Evolutionary conservation across 768 basidiomycete genomes (phyloP).

Genomic region (Lentinula boryana): DNA sequence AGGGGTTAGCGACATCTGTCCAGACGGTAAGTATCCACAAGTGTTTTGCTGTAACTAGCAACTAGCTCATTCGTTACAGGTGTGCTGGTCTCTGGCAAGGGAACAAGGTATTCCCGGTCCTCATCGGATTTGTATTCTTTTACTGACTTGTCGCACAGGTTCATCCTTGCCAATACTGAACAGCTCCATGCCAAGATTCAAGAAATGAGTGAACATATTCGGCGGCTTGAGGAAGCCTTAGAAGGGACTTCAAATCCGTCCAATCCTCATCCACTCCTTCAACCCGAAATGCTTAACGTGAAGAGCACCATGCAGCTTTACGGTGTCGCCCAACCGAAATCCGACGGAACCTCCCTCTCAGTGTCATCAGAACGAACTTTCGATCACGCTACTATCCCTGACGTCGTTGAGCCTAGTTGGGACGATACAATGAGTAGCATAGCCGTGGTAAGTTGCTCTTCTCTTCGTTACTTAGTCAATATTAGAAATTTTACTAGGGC

Average conservation of each 20-base stretch:
- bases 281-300: conserved; percentile 40
- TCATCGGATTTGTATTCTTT: conserved; percentile 2
- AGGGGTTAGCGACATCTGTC: conserved; percentile 62
- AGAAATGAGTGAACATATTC: conserved; percentile 62
- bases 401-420: neutral
- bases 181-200: conserved; percentile 60
- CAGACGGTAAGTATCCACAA: conserved; percentile 38
- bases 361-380: neutral
- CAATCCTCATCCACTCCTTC: conserved; percentile 54
- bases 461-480: conserved; percentile 8
- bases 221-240: conserved; percentile 54
- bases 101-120: conserved; percentile 35
- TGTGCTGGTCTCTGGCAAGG: conserved; percentile 60
- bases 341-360: neutral
- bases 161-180: conserved; percentile 63
- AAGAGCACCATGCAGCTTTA: conserved; percentile 54
- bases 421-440: neutral
- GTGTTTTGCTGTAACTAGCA: neutral
- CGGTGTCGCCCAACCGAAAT: conserved; percentile 22
- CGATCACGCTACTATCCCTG: neutral
- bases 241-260: conserved; percentile 23
- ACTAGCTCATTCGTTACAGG: conserved; percentile 25
- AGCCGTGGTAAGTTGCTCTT: neutral
- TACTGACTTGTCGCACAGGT: conserved; percentile 22
- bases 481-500: conserved; percentile 1